Percentiles rank a stretch among this genome's conserved stretches.
Conservation (phyloP, 1,284 basidiomycete genomes). For the Tausonia pullulans region DNA sequence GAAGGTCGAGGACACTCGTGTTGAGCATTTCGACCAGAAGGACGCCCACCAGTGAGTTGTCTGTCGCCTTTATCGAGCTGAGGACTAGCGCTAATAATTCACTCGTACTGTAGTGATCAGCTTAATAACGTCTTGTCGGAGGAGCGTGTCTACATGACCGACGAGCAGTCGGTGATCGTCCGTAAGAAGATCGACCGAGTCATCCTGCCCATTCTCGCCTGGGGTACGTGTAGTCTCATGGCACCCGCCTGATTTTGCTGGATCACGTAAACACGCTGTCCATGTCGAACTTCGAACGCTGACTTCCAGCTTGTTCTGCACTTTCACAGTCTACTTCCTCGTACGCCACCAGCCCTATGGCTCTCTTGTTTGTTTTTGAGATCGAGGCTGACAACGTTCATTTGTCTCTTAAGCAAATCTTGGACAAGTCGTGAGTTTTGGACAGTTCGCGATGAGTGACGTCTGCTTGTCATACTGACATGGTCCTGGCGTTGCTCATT, state of each 20-base stretch:
- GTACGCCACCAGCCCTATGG: neutral
- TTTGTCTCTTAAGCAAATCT: slow-evolving; percentile 28
- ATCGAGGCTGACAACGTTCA: slow-evolving; percentile 16
- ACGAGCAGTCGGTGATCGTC: neutral
- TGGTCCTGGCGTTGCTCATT: too few species aligned
- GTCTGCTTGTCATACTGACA: slow-evolving; percentile 28
- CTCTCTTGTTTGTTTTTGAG: neutral
- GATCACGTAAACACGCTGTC: neutral
- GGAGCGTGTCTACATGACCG: neutral
- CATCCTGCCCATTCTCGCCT: neutral
- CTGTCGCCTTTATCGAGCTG: too few species aligned
- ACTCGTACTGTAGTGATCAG: too few species aligned
- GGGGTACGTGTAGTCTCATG: too few species aligned
- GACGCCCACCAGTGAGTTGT: too few species aligned
- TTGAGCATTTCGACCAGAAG: too few species aligned
- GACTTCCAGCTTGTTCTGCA: neutral
- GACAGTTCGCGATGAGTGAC: slow-evolving; percentile 9
- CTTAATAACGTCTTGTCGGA: too few species aligned
- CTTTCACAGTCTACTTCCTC: neutral
- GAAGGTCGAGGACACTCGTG: too few species aligned
- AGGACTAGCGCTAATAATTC: too few species aligned
- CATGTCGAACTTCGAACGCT: neutral
- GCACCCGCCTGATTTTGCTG: neutral
- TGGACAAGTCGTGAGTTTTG: slow-evolving; percentile 25
- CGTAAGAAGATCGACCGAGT: slow-evolving; percentile 4